These are phyloP conservation scores for Fusarium pseudonygamai DNA, from an alignment of 2,329 filamentous ascomycete genomes.

Conservation along the genomic window DNA sequence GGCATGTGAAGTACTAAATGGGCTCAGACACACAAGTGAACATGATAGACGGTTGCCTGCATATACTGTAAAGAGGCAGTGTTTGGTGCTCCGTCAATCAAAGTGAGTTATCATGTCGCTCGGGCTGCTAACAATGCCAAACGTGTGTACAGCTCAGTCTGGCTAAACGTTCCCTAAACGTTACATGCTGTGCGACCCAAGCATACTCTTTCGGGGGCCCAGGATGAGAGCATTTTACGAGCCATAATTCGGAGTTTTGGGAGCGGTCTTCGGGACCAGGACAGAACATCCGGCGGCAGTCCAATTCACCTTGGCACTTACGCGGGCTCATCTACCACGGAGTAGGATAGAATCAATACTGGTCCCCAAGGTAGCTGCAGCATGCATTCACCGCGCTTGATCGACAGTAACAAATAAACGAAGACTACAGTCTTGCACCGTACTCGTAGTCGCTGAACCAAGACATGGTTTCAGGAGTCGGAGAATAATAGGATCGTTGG, in stretches of 20 bases:
- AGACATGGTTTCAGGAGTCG: slow-evolving; percentile 33
- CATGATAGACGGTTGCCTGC: neutral
- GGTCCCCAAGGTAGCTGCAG: neutral
- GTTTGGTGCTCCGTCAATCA: slow-evolving; percentile 1
- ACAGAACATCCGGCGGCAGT: neutral
- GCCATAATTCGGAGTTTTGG: neutral
- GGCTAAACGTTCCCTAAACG: neutral
- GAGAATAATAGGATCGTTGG: slow-evolving; percentile 16
- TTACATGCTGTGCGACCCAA: neutral
- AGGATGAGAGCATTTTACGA: neutral
- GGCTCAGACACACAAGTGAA: slow-evolving; percentile 10
- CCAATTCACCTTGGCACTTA: neutral
- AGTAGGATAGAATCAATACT: neutral
- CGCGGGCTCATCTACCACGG: neutral
- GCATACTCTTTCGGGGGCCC: neutral
- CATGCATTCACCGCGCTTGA: neutral
- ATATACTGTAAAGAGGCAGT: slow-evolving; percentile 9
- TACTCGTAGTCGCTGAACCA: slow-evolving; percentile 2
- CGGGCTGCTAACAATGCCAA: neutral
- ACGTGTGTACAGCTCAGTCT: neutral
- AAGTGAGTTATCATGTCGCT: slow-evolving; percentile 4
- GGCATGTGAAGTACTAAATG: slow-evolving; percentile 21
- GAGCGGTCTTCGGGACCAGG: neutral
- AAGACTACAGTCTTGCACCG: neutral
- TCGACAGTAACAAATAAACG: neutral